Percentiles rank a stretch among this genome's conserved stretches.
These are phyloP conservation scores for Tetrapisispora arboricola DNA, from an alignment of 805 yeast species.

Conservation along the genomic window DNA sequence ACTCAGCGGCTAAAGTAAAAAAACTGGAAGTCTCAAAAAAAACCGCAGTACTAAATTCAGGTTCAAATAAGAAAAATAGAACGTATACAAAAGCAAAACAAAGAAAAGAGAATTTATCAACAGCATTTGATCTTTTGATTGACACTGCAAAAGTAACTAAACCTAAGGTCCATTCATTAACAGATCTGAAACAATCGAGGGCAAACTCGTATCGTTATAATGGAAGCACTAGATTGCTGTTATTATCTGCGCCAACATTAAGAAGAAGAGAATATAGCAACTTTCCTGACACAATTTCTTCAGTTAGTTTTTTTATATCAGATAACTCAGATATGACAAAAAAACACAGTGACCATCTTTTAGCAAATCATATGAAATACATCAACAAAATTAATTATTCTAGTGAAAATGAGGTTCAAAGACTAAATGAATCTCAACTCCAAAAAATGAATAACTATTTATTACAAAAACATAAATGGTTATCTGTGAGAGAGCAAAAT, in stretches of 20 bases:
- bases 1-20: too few species aligned
- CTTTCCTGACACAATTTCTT: not conserved
- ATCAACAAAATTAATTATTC: not conserved
- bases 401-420: not conserved
- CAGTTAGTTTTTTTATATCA: not conserved
- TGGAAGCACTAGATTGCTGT: constrained; percentile 1
- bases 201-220: not conserved
- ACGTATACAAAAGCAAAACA: not conserved
- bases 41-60: not conserved
- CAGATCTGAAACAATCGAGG: constrained; percentile 2
- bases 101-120: not conserved
- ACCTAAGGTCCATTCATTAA: not conserved
- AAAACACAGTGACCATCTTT: not conserved
- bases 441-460: not conserved
- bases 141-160: not conserved
- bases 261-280: not conserved
- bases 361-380: not conserved
- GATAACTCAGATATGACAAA: constrained; percentile 1
- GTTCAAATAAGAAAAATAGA: not conserved
- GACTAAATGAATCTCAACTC: not conserved
- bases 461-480: too few species aligned
- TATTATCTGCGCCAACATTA: constrained; percentile 1
- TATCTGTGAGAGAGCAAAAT: too few species aligned
- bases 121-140: constrained; percentile 1
- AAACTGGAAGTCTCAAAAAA: too few species aligned